Conservation (phyloP, 805 yeast genomes). For the Metschnikowia peoriensis region DNA sequence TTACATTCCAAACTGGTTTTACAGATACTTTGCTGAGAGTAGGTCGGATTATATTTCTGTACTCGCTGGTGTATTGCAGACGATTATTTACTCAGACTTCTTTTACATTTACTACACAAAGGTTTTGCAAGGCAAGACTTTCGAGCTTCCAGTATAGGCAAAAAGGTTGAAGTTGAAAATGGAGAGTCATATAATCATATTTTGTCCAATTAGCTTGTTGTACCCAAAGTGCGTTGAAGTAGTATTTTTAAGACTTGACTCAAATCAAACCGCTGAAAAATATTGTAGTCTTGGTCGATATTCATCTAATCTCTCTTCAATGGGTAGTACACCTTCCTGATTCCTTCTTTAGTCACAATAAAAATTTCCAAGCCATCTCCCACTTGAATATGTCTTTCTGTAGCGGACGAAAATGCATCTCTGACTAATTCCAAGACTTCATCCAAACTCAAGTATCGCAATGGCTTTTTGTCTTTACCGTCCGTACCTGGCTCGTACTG, state of each 20-base stretch:
- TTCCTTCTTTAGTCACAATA: constrained; percentile 92
- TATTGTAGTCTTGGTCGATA: neutral
- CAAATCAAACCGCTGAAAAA: neutral
- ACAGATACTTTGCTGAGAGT: constrained; percentile 68
- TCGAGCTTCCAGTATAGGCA: constrained; percentile 60
- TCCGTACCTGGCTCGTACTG: constrained; percentile 79
- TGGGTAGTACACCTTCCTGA: constrained; percentile 76
- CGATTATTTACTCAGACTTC: constrained; percentile 88
- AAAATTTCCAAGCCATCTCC: constrained; percentile 94
- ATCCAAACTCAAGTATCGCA: constrained; percentile 68
- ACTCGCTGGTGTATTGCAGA: constrained; percentile 80
- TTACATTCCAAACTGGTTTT: constrained; percentile 93
- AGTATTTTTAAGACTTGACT: too few species aligned
- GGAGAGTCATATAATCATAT: too few species aligned
- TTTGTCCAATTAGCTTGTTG: too few species aligned
- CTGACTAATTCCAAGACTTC: constrained; percentile 85
- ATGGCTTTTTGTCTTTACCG: constrained; percentile 60
- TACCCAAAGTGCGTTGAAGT: too few species aligned
- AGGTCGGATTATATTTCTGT: constrained; percentile 69
- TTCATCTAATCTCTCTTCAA: constrained; percentile 73
- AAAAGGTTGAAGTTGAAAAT: neutral
- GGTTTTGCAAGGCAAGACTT: constrained; percentile 76
- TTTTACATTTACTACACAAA: constrained; percentile 82
- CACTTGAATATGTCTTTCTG: constrained; percentile 97
- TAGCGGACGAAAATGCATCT: constrained; percentile 94